A percentile compares a stretch with the other conserved stretches of the same genome.
Conservation (phyloP, 192 early-diverging fungal species). For the Podila epicladia region DNA sequence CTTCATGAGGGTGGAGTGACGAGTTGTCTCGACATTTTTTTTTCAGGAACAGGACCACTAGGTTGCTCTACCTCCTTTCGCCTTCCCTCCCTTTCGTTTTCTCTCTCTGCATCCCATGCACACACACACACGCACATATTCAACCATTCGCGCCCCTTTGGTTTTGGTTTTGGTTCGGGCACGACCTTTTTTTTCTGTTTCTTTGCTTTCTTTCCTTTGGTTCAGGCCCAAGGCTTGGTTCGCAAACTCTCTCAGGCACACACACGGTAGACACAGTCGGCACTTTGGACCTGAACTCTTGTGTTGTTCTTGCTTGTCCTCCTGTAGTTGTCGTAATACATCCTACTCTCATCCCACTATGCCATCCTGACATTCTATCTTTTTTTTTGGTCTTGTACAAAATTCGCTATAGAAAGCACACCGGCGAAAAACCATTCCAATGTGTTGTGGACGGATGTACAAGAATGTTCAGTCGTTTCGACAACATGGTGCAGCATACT, state of each 20-base stretch:
- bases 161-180: neutral
- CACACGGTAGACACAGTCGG: no score
- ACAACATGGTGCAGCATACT: conserved; percentile 87
- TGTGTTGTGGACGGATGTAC: conserved; percentile 73
- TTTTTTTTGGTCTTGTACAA: neutral
- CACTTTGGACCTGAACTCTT: neutral
- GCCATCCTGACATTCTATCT: conserved; percentile 4
- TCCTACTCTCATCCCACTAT: no score
- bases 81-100: neutral
- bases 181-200: neutral
- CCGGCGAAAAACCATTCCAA: conserved; percentile 75
- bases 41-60: neutral
- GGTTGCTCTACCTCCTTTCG: neutral
- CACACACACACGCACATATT: no score
- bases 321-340: no score
- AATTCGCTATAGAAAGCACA: conserved; percentile 32
- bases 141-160: neutral
- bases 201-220: no score
- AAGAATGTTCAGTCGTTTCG: conserved; percentile 78
- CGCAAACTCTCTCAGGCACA: no score
- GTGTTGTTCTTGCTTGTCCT: no score
- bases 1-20: no score
- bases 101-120: neutral
- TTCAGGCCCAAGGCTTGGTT: no score
- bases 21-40: conserved; percentile 1